A percentile compares a stretch with the other conserved stretches of the same genome.
These are phyloP conservation scores for Delphinella strobiligena DNA, from an alignment of 2,329 filamentous ascomycete genomes.

Conservation along the genomic window DNA sequence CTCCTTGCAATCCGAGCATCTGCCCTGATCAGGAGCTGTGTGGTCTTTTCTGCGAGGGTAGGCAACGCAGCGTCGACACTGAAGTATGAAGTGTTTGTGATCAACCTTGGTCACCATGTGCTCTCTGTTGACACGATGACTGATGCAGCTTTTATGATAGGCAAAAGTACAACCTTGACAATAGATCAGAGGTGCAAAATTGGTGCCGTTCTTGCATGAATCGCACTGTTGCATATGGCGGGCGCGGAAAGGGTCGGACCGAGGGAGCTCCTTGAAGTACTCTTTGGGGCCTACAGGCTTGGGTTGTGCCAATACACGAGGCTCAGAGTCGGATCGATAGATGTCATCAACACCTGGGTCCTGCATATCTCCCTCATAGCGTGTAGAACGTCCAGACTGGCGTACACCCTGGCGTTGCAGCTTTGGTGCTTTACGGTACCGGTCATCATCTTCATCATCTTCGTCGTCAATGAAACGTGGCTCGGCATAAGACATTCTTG, in stretches of 20 bases:
- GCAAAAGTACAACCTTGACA: constrained; percentile 84
- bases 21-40: constrained; percentile 55
- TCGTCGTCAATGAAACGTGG: constrained; percentile 6
- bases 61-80: constrained; percentile 78
- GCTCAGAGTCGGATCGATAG: constrained; percentile 32
- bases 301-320: constrained; percentile 28
- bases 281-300: constrained; percentile 56
- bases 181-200: constrained; percentile 61
- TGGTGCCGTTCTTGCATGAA: constrained; percentile 50
- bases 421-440: constrained; percentile 9
- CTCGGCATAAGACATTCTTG: constrained; percentile 1
- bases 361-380: constrained; percentile 35
- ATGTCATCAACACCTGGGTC: constrained; percentile 49
- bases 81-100: constrained; percentile 67
- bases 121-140: constrained; percentile 60
- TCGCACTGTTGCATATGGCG: constrained; percentile 63
- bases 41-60: constrained; percentile 54
- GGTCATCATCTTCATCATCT: constrained; percentile 9
- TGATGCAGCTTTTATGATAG: constrained; percentile 76
- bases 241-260: constrained; percentile 53
- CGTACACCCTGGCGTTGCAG: constrained; percentile 19
- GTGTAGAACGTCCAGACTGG: constrained; percentile 33
- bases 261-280: constrained; percentile 51
- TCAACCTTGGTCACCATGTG: constrained; percentile 81
- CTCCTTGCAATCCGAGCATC: constrained; percentile 58